These are phyloP conservation scores for Dispira simplex DNA, from an alignment of 192 early-diverging fungal genomes.

Conservation along the genomic window DNA sequence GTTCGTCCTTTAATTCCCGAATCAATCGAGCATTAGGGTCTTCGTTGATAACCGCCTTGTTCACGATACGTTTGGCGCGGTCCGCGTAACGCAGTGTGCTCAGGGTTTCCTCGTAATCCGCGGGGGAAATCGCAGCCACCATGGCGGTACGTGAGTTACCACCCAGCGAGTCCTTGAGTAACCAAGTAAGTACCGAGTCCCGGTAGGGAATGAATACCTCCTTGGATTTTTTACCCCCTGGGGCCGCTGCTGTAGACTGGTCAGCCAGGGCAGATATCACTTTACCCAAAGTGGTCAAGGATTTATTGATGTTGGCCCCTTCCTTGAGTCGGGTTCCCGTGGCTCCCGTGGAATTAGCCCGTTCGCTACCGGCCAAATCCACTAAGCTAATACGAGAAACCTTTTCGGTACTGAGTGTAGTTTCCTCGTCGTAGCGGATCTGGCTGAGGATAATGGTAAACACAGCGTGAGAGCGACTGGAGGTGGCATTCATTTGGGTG, in stretches of 20 bases:
- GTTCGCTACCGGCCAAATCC: conserved; percentile 88
- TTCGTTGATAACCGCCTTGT: conserved; percentile 83
- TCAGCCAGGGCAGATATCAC: conserved; percentile 84
- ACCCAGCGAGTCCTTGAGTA: conserved; percentile 69
- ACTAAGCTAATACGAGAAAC: conserved; percentile 70
- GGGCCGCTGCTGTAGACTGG: conserved; percentile 24
- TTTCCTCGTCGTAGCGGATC: conserved; percentile 30
- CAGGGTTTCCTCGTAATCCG: conserved; percentile 59
- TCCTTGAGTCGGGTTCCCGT: conserved; percentile 75
- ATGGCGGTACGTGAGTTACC: conserved; percentile 75
- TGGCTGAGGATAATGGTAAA: conserved; percentile 62
- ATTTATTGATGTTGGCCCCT: conserved; percentile 91
- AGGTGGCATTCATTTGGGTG: conserved; percentile 90
- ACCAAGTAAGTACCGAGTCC: conserved; percentile 79
- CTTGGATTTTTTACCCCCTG: conserved; percentile 26
- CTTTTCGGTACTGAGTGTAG: conserved; percentile 48
- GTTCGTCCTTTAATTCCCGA: conserved; percentile 69
- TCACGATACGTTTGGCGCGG: conserved; percentile 81
- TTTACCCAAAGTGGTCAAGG: conserved; percentile 80
- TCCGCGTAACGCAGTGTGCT: conserved; percentile 83
- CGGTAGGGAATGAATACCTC: conserved; percentile 72
- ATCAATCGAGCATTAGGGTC: conserved; percentile 64
- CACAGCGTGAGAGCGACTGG: conserved; percentile 77
- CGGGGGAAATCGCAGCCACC: conserved; percentile 65
- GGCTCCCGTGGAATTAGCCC: conserved; percentile 71